Evolutionary conservation across 176 grass and related monocot species (phyloP), one percentile per base, ranked within the genome.

Genomic region (Avena eriantha): DNA sequence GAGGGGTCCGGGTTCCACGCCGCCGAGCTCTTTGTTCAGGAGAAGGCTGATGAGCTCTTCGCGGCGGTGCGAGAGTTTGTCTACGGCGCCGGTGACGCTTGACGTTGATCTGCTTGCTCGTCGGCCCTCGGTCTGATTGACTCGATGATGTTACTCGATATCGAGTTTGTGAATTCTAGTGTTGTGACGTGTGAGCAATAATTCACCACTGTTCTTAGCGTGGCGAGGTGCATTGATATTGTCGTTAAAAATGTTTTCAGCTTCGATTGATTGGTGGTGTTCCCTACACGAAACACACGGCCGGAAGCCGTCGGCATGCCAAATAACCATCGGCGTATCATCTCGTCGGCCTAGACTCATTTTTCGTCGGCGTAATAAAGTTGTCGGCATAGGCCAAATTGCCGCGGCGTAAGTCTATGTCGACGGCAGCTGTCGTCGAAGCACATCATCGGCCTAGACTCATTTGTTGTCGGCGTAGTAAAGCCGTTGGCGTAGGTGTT

Each of bases 21-120:
- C 1, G 60, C 31, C 0, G 96, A 98, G 90, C 88, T 98, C 21
- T 90, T 98, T 82, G 79, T 91, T 43, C 86, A 79, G 13, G 90
- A 72, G 26, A 86, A 57, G 49, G 84, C 90, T 0, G 55, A 90
- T 41, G 84, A 80, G 43, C 69, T 98, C 14, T 92, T 88, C 51
- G 78, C 87, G 19, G 86, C 79, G 12, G 53, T 94, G 59, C 92
- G 84, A 66, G 84, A 64, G 56, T 98, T 98, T 90, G 41, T 95
- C 53, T 57, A 35, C 74, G 82, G 16, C 73, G 84, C 8, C 41
- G 68, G 34, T 7, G 90, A 68, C 14, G 60, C 56, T 7, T 88
- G 82, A 87, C 77, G 47, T 24, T 33, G 79, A 49, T 46, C 1
- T 13, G 29, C 14, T 64, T 64, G 29, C 29, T 4, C 12, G 63